Evolutionary conservation across 331 rosid genomes (phyloP).

Genomic region (Malus hybrid): DNA sequence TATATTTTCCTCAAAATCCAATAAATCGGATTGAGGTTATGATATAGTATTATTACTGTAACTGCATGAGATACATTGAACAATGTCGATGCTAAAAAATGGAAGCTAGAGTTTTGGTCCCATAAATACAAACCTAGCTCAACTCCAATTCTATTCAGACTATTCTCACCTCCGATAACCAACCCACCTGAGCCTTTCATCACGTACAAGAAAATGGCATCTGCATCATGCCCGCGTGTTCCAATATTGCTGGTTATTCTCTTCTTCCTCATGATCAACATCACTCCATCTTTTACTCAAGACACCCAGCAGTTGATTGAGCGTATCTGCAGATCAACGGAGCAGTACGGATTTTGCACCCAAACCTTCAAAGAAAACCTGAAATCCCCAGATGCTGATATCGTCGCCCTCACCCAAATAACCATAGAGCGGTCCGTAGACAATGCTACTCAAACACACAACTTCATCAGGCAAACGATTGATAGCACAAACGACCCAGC

Average conservation of each 20-base stretch:
- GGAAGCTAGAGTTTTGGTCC: not conserved
- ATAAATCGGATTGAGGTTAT: no score
- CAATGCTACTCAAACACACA: constrained; percentile 3
- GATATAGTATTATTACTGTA: no score
- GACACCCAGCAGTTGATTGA: constrained; percentile 18
- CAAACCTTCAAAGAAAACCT: constrained; percentile 9
- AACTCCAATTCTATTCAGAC: not conserved
- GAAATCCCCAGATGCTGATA: not conserved
- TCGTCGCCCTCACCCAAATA: constrained; percentile 12
- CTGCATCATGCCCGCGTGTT: not conserved
- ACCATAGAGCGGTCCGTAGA: constrained; percentile 12
- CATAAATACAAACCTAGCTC: not conserved
- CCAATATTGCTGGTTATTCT: not conserved
- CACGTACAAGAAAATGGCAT: not conserved
- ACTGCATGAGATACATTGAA: no score
- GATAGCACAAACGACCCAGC: not conserved
- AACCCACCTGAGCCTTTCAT: not conserved
- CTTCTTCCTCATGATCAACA: not conserved
- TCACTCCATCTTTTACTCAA: not conserved
- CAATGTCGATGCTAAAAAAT: no score
- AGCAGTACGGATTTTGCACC: constrained; percentile 30
- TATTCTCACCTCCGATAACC: not conserved
- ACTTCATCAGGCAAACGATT: not conserved
- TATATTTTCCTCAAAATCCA: no score
- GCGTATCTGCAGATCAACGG: constrained; percentile 9